phyloP scores from a whole-genome alignment of 345 rosid genomes.

The Gossypium longicalyx region DNA sequence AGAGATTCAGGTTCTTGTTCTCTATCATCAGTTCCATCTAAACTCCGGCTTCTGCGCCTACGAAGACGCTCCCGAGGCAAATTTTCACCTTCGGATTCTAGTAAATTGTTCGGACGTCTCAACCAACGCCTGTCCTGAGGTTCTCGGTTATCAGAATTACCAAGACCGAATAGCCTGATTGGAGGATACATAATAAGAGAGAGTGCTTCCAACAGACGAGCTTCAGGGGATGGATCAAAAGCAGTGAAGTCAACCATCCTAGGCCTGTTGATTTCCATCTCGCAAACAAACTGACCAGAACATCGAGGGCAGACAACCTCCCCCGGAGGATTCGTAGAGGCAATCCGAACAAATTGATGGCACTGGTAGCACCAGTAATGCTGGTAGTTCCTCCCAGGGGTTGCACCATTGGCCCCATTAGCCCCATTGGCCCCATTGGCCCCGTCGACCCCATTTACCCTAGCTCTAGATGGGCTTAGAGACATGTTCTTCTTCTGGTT shows the following conservation, averaged over 20 bases:
- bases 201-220: conserved; percentile 70
- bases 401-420: background rate
- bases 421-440: background rate
- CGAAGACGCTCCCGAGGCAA: conserved; percentile 12
- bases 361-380: conserved; percentile 84
- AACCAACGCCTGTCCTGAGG: background rate
- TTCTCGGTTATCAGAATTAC: conserved; percentile 15
- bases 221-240: conserved; percentile 65
- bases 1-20: conserved; percentile 27
- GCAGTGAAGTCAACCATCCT: conserved; percentile 51
- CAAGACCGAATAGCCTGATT: conserved; percentile 21
- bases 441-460: background rate
- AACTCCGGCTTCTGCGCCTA: conserved; percentile 34
- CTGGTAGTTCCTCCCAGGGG: conserved; percentile 27
- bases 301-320: conserved; percentile 59
- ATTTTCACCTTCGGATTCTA: background rate
- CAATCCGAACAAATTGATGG: conserved; percentile 51
- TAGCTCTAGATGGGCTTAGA: conserved; percentile 36
- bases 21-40: conserved; percentile 19
- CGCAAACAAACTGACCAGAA: conserved; percentile 45
- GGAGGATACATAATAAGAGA: conserved; percentile 70
- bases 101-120: background rate
- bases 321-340: conserved; percentile 35
- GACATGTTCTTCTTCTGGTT: conserved; percentile 31
- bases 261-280: conserved; percentile 46